Conservation (phyloP, 140 eudicot genomes). For the Anethum foeniculum region DNA sequence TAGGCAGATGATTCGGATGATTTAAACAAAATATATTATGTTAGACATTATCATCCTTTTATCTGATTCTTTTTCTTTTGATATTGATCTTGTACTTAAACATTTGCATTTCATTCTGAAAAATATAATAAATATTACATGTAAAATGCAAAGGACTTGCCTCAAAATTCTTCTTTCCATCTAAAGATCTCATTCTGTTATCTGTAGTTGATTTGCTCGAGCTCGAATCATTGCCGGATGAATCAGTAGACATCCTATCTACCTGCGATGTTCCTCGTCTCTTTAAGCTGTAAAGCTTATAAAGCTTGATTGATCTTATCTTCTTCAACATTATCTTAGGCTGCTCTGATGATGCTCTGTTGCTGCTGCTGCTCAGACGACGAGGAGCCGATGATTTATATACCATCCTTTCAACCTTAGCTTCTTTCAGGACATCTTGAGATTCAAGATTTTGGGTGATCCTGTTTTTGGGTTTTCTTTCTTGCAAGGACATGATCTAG, state of each 20-base stretch:
- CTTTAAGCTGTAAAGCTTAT: conserved; percentile 21
- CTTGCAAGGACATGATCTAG: conserved; percentile 10
- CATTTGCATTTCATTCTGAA: background rate
- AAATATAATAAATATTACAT: background rate
- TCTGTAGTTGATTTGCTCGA: background rate
- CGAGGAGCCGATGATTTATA: conserved; percentile 15
- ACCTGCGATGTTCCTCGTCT: conserved; percentile 15
- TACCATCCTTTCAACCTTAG: conserved; percentile 16
- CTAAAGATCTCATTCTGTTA: conserved; percentile 19
- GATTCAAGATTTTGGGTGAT: background rate
- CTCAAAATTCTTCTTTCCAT: conserved; percentile 25
- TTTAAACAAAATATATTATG: background rate
- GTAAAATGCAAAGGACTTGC: conserved; percentile 17
- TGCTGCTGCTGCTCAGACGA: conserved; percentile 14
- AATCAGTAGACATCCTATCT: conserved; percentile 5
- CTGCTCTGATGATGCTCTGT: conserved; percentile 27
- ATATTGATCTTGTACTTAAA: background rate
- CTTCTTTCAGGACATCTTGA: background rate
- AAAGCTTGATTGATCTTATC: conserved; percentile 26
- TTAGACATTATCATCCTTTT: background rate
- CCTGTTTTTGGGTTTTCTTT: conserved; percentile 1
- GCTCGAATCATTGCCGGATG: conserved; percentile 9
- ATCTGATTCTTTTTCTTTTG: background rate
- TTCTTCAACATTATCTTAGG: conserved; percentile 29
- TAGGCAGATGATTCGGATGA: background rate